These are phyloP conservation scores for Camptophora hylomeconis DNA, from an alignment of 2,329 filamentous ascomycete species.

Conservation along the genomic window DNA sequence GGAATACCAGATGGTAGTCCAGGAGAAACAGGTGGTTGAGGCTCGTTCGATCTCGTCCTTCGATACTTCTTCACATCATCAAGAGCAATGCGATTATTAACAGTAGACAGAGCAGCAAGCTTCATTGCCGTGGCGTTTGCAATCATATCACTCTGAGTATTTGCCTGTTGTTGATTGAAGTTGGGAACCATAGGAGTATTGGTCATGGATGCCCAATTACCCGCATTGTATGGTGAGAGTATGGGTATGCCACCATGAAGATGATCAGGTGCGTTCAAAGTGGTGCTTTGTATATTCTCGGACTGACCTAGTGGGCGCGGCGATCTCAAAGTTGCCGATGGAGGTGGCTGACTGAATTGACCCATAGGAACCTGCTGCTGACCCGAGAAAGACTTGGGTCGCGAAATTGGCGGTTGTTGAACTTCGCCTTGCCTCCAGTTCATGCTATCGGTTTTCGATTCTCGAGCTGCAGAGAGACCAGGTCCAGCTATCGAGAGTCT, in stretches of 20 bases:
- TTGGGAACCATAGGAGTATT: constrained; percentile 92
- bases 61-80: constrained; percentile 96
- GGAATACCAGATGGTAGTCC: constrained; percentile 52
- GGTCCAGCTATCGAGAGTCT: constrained; percentile 63
- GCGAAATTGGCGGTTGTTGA: constrained; percentile 38
- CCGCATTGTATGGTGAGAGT: constrained; percentile 64
- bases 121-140: constrained; percentile 99
- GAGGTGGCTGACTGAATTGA: constrained; percentile 76
- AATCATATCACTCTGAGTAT: constrained; percentile 86
- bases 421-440: constrained; percentile 55
- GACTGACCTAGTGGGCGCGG: constrained; percentile 53
- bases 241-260: constrained; percentile 61
- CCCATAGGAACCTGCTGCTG: constrained; percentile 54
- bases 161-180: constrained; percentile 50
- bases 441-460: constrained; percentile 43
- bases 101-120: constrained; percentile 85
- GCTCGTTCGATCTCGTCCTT: constrained; percentile 73
- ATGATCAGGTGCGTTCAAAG: constrained; percentile 59
- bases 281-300: constrained; percentile 70
- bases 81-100: constrained; percentile 93
- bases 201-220: constrained; percentile 94
- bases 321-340: constrained; percentile 65
- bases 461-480: constrained; percentile 57
- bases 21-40: constrained; percentile 54
- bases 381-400: constrained; percentile 67